Evolutionary conservation across 2,329 filamentous ascomycete genomes (phyloP), one percentile per base, ranked within the genome.

Genomic region (Pestalotiopsis sp.): DNA sequence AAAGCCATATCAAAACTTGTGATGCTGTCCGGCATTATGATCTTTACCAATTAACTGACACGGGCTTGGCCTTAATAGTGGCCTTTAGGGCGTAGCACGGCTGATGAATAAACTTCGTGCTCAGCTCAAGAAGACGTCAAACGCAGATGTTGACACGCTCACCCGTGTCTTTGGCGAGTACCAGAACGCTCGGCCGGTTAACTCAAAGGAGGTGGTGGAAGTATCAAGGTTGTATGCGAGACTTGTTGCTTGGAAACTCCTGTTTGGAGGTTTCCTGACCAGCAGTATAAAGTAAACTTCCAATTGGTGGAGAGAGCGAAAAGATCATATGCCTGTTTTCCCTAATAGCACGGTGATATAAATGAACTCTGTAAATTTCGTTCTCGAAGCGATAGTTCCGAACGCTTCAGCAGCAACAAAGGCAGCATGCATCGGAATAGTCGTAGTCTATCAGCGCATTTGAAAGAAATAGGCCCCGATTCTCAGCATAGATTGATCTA

Each of bases 11-110:
- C 27, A 1, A 31, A 31, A 31, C 27, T 7, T 31, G 27, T 7
- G 7, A 6, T 31, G 27, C 6, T 31, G 7, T 31, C 27, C 27
- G 27, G 7, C 27, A 31, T 31, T 6, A 31, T 31, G 7, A 31
- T 31, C 27, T 31, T 31, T 31, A 31, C 7, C 27, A 31, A 31
- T 31, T 31, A 7, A 31, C 78, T 2, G 76, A 79, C 52, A 72
- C 76, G 1, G 78, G 78, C 72, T 77, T 2, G 78, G 78, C 2
- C 75, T 76, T 38, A 81, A 81, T 67, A 74, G 74, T 61, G 78
- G 76, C 12, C 70, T 79, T 2, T 67, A 72, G 56, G 76, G 78
- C 41, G 71, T 75, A 12, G 74, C 76, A 13, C 71, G 71, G 2
- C 72, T 78, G 2, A 71, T 69, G 13, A 78, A 78, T 67, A 68